Percentiles rank a stretch among this genome's conserved stretches.
Evolutionary conservation across 176 grass and related monocot species (phyloP).

Genomic region (Carex myosuroides): DNA sequence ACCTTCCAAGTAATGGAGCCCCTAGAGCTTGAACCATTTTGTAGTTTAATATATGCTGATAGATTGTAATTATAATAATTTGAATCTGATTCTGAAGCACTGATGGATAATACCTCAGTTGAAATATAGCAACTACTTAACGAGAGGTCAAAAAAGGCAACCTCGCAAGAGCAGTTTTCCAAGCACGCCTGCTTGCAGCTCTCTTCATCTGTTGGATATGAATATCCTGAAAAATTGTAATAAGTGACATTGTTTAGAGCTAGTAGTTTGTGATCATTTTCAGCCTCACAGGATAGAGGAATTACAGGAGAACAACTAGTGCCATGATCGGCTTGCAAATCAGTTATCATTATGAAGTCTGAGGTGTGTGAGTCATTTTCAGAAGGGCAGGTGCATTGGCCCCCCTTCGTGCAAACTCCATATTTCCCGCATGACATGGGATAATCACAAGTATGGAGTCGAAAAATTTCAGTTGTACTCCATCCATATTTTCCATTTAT

Average conservation of each 20-base stretch:
- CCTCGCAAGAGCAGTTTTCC: constrained; percentile 37
- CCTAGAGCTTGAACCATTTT: background rate
- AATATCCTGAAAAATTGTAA: constrained; percentile 24
- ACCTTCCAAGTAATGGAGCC: background rate
- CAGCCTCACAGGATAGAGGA: constrained; percentile 26
- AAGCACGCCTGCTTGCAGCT: constrained; percentile 37
- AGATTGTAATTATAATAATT: constrained; percentile 16
- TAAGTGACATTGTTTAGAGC: constrained; percentile 15
- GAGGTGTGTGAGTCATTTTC: background rate
- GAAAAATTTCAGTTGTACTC: constrained; percentile 24
- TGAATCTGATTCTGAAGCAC: background rate
- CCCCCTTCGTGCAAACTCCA: constrained; percentile 26
- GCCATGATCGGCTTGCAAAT: background rate
- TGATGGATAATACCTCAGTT: constrained; percentile 31
- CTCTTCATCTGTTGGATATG: constrained; percentile 17
- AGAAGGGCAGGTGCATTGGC: constrained; percentile 35
- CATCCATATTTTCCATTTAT: background rate
- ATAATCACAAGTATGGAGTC: constrained; percentile 26
- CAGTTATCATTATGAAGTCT: constrained; percentile 11
- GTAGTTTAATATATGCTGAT: constrained; percentile 39
- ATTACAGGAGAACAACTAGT: background rate
- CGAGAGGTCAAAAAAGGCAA: constrained; percentile 26
- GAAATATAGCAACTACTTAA: background rate
- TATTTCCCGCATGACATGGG: constrained; percentile 43
- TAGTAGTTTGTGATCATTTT: background rate